phyloP scores from a whole-genome alignment of 176 grass and related monocot genomes.

The Avena atlantica region DNA sequence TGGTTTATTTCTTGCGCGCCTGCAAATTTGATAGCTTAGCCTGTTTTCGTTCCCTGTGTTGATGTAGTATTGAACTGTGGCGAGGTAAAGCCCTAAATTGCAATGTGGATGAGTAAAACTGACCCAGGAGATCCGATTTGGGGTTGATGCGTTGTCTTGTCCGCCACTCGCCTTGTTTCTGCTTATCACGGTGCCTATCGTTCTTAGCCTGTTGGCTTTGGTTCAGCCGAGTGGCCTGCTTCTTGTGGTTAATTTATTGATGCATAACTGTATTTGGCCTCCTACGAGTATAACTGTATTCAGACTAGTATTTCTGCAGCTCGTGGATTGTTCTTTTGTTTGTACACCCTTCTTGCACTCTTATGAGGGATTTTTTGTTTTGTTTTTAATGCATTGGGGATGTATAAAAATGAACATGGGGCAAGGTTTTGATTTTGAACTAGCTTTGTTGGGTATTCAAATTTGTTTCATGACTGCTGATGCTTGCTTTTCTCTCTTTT shows the following conservation, averaged over 20 bases:
- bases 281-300: not conserved
- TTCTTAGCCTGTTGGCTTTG: not conserved
- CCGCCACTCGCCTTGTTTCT: not conserved
- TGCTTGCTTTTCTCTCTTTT: constrained; percentile 21
- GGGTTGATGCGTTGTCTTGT: not conserved
- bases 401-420: not conserved
- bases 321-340: not conserved
- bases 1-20: constrained; percentile 8
- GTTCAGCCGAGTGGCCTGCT: not conserved
- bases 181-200: not conserved
- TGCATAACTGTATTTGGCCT: not conserved
- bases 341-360: not conserved
- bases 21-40: not conserved
- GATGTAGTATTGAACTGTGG: not conserved
- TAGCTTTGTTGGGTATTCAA: not conserved
- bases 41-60: constrained; percentile 19
- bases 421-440: not conserved
- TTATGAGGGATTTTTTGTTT: not conserved
- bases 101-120: constrained; percentile 25
- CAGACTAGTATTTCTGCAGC: not conserved
- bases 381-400: not conserved
- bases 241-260: constrained; percentile 9
- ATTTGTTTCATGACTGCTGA: not conserved
- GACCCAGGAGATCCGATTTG: not conserved
- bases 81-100: constrained; percentile 20